phyloP scores from a whole-genome alignment of 345 rosid species.

The rapeseed (Brassica napus) region Da-Ae NC_063434.1:27027501-27028000 shows the following conservation, averaged over 20 bases:
- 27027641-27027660: background rate
- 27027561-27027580: no score
- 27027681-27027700: background rate
- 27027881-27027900: background rate
- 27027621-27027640: constrained; percentile 3
- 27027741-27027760: no score
- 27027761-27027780: background rate
- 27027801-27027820: background rate
- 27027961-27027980: background rate
- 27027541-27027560: background rate
- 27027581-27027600: background rate
- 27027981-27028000: no score
- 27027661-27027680: background rate
- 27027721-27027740: no score
- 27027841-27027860: background rate
- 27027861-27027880: background rate
- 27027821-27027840: no score
- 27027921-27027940: background rate
- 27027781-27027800: background rate
- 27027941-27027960: background rate
- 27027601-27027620: background rate
- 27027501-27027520: background rate
- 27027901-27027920: background rate
- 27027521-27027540: constrained; percentile 2
- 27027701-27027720: background rate